A percentile compares a stretch with the other conserved stretches of the same genome.
These are phyloP conservation scores for Beauveria medogensis DNA, from an alignment of 2,329 filamentous ascomycete genomes.

Conservation along the genomic window DNA sequence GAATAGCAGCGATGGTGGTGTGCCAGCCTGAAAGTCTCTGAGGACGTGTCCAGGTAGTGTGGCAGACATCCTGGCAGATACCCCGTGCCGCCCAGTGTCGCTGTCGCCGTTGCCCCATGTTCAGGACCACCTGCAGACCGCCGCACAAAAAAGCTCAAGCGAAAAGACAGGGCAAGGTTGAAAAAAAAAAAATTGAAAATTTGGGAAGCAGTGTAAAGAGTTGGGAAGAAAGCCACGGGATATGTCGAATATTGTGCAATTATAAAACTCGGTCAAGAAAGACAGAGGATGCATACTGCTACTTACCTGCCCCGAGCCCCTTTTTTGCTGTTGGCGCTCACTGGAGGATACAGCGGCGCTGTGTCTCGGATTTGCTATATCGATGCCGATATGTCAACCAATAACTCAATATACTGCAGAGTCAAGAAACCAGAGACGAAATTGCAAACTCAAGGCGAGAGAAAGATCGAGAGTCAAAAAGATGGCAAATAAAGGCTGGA, in stretches of 20 bases:
- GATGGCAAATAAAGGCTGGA: background rate
- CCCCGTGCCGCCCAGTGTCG: background rate
- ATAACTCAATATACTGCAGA: background rate
- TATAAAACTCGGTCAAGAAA: background rate
- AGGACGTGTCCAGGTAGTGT: background rate
- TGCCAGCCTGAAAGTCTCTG: background rate
- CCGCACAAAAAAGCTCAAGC: slow-evolving; percentile 9
- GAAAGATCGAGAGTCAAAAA: background rate
- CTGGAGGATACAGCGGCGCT: background rate
- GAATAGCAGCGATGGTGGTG: background rate
- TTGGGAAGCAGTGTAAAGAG: background rate
- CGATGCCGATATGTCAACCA: background rate
- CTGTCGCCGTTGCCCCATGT: background rate
- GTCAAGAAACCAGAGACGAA: background rate
- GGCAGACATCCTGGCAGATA: background rate
- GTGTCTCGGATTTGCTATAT: background rate
- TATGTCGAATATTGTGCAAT: background rate
- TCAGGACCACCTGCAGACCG: slow-evolving; percentile 2
- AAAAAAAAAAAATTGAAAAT: background rate
- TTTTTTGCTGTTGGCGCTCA: background rate
- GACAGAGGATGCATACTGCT: background rate
- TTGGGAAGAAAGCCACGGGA: background rate
- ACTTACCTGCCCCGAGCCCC: slow-evolving; percentile 3
- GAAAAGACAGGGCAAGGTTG: slow-evolving; percentile 2
- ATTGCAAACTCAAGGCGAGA: background rate